phyloP scores from a whole-genome alignment of 768 basidiomycete species.

The Dentipellis sp. region DNA sequence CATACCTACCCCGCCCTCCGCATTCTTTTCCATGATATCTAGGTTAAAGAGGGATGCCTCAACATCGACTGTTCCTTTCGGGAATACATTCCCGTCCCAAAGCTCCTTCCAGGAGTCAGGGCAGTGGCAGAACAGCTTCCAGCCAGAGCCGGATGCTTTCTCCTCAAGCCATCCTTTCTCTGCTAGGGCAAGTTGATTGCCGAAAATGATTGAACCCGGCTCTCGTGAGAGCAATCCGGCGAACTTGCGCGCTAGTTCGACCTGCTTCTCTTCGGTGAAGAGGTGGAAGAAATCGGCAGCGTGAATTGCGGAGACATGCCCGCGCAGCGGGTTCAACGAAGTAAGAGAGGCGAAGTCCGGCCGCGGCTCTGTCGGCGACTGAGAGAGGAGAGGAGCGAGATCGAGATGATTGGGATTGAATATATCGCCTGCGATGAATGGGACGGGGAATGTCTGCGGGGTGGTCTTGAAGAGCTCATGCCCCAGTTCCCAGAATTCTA shows the following conservation, averaged over 20 bases:
- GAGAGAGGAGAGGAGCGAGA: slow-evolving; percentile 16
- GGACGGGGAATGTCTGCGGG: slow-evolving; percentile 40
- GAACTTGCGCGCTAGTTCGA: slow-evolving; percentile 30
- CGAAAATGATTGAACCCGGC: slow-evolving; percentile 39
- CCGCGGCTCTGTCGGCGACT: slow-evolving; percentile 9
- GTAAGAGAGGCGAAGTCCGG: slow-evolving; percentile 24
- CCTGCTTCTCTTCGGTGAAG: slow-evolving; percentile 32
- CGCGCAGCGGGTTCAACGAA: slow-evolving; percentile 36
- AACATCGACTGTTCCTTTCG: slow-evolving; percentile 1
- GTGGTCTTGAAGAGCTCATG: slow-evolving; percentile 51
- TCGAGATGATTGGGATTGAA: slow-evolving; percentile 38
- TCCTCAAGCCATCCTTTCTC: slow-evolving; percentile 21
- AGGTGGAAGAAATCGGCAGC: slow-evolving; percentile 43
- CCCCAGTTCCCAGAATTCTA: slow-evolving; percentile 55
- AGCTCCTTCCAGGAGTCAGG: slow-evolving; percentile 27
- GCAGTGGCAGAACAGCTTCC: slow-evolving; percentile 22
- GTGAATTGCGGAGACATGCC: slow-evolving; percentile 39
- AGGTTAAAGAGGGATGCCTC: background rate
- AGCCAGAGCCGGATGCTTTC: background rate
- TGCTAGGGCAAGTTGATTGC: slow-evolving; percentile 26
- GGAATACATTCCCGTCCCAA: slow-evolving; percentile 23
- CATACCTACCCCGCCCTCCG: no score
- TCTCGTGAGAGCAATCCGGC: slow-evolving; percentile 32
- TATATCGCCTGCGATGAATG: slow-evolving; percentile 46
- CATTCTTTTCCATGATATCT: no score